Conservation (phyloP, 306 rosid genomes). For the Casuarina glauca region DNA sequence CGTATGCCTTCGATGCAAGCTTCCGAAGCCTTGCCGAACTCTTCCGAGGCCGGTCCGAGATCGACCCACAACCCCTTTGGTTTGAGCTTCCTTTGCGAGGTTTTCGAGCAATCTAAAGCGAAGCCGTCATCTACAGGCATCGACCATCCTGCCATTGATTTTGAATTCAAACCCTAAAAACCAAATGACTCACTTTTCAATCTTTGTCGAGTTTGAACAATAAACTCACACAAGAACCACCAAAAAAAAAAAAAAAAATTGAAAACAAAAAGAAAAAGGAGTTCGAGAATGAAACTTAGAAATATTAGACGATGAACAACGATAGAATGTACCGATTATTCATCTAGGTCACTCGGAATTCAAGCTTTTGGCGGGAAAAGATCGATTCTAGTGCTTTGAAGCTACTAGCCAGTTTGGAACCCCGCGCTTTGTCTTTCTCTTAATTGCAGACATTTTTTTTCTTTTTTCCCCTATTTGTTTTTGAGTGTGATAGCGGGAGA, state of each 20-base stretch:
- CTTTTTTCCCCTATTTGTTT: background rate
- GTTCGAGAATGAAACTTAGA: conserved; percentile 7
- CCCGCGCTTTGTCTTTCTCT: conserved; percentile 45
- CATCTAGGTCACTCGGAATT: conserved; percentile 37
- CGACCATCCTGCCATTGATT: conserved; percentile 54
- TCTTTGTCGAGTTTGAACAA: conserved; percentile 2
- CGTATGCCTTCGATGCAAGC: conserved; percentile 17
- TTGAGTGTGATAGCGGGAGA: background rate
- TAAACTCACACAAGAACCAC: background rate
- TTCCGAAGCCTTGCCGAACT: background rate
- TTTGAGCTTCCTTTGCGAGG: conserved; percentile 32
- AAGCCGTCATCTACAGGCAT: conserved; percentile 30
- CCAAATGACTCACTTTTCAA: conserved; percentile 13
- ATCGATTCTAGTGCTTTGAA: conserved; percentile 34
- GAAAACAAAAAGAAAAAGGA: background rate
- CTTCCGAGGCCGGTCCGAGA: conserved; percentile 23
- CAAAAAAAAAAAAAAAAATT: too few species aligned
- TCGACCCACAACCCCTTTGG: conserved; percentile 19
- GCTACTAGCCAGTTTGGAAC: conserved; percentile 10
- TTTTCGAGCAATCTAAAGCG: conserved; percentile 29
- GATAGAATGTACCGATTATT: conserved; percentile 30
- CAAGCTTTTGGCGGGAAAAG: conserved; percentile 56
- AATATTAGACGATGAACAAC: conserved; percentile 11
- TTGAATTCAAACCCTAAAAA: conserved; percentile 51
- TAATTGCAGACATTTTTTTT: conserved; percentile 35